Evolutionary conservation across 2,329 filamentous ascomycete genomes (phyloP), one percentile per base, ranked within the genome.

Genomic region (Penicillium sp.): DNA sequence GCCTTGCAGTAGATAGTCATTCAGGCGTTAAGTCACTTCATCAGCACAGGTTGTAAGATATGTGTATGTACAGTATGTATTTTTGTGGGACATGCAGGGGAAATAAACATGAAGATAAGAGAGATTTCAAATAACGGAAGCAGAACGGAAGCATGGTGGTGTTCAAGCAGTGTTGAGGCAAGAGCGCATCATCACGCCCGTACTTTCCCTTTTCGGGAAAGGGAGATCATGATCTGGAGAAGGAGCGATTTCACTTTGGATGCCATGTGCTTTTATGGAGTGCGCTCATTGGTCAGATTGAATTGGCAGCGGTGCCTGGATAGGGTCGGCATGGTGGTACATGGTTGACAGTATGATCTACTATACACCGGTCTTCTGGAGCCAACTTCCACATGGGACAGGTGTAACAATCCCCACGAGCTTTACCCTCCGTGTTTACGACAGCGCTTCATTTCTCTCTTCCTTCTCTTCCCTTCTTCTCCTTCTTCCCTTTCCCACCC

Each of bases 361-460:
- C 33, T 25, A 21, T 42, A 42, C 8, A 13, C 29, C 11, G 16
- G 33, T 50, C 42, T 37, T 2, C 19, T n/a, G 8, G 26, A 10
- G 14, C 19, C 47, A 3, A 23, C 11, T 21, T 42, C 19, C 47
- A 49, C 11, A 27, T 47, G 23, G 19, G 10, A 49, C 16, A 19
- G 4, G 47, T 57, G 57, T 59, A 55, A 57, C 50, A 37, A 37
- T 49, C 31, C 35, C 21, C 31, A 50, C 47, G 47, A 47, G 44
- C 7, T 19, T 50, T 39, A 50, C 25, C 21, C 33, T 42, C 25
- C 35, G 48, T 50, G 23, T 50, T 53, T 29, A 26, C 16, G 16
- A 23, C n/a, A 21, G 16, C 13, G 13, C 23, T 21, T 46, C 14
- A 21, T 7, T n/a, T 42, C 13, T n/a, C 45, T 37, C 25, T 23